phyloP scores from a whole-genome alignment of 1,139 yeast species.

The Yarrowia galli region DNA sequence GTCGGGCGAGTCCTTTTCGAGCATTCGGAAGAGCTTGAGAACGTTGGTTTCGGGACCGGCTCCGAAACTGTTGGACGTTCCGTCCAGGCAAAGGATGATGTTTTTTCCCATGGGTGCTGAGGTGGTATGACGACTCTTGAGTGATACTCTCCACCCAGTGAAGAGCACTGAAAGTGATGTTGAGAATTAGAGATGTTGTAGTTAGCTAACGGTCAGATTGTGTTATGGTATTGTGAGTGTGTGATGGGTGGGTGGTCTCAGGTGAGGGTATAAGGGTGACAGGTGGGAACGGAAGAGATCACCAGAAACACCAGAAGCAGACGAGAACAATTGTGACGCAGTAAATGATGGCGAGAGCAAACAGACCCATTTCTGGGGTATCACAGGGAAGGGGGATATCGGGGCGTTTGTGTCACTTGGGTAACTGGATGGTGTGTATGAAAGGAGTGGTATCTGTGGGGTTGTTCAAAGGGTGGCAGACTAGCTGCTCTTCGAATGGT shows the following conservation, averaged over 20 bases:
- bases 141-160: not conserved
- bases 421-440: not conserved
- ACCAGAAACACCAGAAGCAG: constrained; percentile 27
- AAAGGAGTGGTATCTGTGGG: not conserved
- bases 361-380: not conserved
- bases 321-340: constrained; percentile 1
- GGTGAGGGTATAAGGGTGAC: not conserved
- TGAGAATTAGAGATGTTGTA: not conserved
- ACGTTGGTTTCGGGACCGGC: constrained; percentile 52
- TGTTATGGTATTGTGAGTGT: constrained; percentile 2
- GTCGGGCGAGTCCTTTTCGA: constrained; percentile 47
- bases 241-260: not conserved
- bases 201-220: not conserved
- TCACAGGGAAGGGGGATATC: too few relatives aligned
- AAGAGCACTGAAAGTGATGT: constrained; percentile 13
- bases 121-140: too few relatives aligned
- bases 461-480: not conserved
- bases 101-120: constrained; percentile 16
- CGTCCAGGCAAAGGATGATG: constrained; percentile 52
- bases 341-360: constrained; percentile 1
- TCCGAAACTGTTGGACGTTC: constrained; percentile 52
- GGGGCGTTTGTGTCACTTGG: not conserved
- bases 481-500: not conserved
- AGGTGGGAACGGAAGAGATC: not conserved
- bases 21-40: constrained; percentile 48